Evolutionary conservation across 2,329 filamentous ascomycete species (phyloP).

Genomic region (Colletotrichum theobromicola): DNA sequence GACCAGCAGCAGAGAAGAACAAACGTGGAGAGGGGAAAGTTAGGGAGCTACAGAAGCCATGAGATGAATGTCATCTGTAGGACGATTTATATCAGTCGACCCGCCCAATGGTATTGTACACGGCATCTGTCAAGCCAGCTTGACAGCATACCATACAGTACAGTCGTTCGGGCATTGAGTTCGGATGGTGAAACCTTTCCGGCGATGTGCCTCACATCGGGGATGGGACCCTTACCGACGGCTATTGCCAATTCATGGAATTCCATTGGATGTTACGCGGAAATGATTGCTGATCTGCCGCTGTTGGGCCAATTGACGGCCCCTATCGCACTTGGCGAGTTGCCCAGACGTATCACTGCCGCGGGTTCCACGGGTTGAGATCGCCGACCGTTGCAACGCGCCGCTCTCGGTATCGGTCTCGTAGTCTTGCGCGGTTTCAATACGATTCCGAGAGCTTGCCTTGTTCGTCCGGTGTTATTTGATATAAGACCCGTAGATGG

Average conservation of each 20-base stretch:
- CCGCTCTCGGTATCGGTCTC: constrained; percentile 7
- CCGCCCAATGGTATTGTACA: not conserved
- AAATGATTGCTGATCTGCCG: not conserved
- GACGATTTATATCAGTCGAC: not conserved
- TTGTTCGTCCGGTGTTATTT: not conserved
- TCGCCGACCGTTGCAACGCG: not conserved
- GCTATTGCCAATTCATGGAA: not conserved
- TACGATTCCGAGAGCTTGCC: not conserved
- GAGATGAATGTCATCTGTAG: not conserved
- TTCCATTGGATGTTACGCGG: not conserved
- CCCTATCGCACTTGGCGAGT: not conserved
- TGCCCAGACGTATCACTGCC: not conserved
- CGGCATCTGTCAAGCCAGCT: not conserved
- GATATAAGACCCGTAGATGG: not conserved
- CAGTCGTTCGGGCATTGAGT: not conserved
- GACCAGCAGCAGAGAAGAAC: not conserved
- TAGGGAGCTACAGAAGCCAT: not conserved
- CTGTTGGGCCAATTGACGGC: not conserved
- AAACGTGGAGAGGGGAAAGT: not conserved
- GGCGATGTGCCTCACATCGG: not conserved
- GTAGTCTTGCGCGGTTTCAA: not conserved
- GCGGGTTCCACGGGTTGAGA: too few species aligned
- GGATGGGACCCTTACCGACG: not conserved
- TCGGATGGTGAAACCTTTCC: not conserved
- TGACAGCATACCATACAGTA: not conserved